These are phyloP conservation scores for Apiosordaria backusii DNA, from an alignment of 495 filamentous ascomycete genomes.

Conservation along the genomic window DNA sequence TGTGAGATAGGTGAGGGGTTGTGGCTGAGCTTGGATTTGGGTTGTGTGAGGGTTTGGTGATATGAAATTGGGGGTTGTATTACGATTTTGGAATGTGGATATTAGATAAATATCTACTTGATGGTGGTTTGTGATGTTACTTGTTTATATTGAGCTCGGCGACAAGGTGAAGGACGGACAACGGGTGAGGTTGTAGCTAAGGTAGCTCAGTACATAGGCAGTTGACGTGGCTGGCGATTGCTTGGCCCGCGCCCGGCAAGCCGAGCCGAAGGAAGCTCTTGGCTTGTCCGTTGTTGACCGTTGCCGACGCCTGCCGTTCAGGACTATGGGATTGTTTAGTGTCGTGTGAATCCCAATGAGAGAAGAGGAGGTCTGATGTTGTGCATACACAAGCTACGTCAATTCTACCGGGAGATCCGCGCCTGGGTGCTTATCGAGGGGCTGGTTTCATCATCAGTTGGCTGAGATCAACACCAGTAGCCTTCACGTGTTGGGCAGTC, in stretches of 20 bases:
- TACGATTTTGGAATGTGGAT: too few species aligned
- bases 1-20: background rate
- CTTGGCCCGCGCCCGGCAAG: background rate
- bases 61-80: background rate
- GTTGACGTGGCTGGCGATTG: background rate
- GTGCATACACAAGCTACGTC: background rate
- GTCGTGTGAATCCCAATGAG: background rate
- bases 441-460: background rate
- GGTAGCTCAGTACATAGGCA: background rate
- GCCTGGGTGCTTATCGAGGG: background rate
- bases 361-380: background rate
- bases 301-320: background rate
- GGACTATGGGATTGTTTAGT: background rate
- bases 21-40: background rate
- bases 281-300: background rate
- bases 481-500: background rate
- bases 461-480: background rate
- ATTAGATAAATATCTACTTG: background rate
- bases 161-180: background rate
- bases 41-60: background rate
- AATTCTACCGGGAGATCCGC: background rate
- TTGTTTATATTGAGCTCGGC: background rate
- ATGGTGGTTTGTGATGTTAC: background rate
- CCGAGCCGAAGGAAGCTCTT: background rate
- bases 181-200: too few species aligned